A percentile compares a stretch with the other conserved stretches of the same genome.
Evolutionary conservation across 106 monocot species (phyloP).

Genomic region (Dioscorea alata): DNA sequence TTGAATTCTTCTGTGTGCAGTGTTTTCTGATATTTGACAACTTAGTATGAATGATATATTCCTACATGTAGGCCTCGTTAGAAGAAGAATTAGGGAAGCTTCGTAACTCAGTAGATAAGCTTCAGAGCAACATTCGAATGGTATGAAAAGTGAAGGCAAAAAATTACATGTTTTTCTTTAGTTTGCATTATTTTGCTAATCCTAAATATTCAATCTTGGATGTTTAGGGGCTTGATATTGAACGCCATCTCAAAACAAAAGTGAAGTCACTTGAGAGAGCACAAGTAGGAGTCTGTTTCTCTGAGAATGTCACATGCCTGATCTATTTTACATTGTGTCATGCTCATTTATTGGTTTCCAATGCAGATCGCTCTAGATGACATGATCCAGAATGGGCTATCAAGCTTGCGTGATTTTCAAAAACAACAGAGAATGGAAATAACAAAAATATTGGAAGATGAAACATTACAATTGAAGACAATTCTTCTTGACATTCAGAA

Average conservation of each 20-base stretch:
- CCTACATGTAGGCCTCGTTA: conserved; percentile 59
- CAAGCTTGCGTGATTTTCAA: conserved; percentile 38
- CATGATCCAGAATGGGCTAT: conserved; percentile 39
- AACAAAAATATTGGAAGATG: conserved; percentile 60
- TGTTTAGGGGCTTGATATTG: conserved; percentile 78
- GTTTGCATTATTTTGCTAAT: neutral
- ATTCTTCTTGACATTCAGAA: conserved; percentile 40
- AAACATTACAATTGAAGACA: conserved; percentile 33
- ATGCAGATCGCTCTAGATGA: conserved; percentile 47
- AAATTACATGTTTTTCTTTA: neutral
- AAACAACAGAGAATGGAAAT: conserved; percentile 48
- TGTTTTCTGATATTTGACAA: too few relatives aligned
- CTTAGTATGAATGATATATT: neutral
- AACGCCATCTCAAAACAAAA: conserved; percentile 76
- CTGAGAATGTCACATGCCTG: neutral
- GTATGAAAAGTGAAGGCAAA: conserved; percentile 20
- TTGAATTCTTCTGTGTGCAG: neutral
- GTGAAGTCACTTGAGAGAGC: conserved; percentile 50
- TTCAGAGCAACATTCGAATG: conserved; percentile 83
- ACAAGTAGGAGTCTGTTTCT: conserved; percentile 38
- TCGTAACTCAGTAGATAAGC: conserved; percentile 53
- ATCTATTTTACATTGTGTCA: neutral
- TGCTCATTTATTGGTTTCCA: conserved; percentile 10
- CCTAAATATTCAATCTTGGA: conserved; percentile 3
- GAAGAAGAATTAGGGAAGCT: conserved; percentile 62